Evolutionary conservation across 129 eudicot species (phyloP), one percentile per base, ranked within the genome.

Genomic region (Pseudognaphalium luteoalbum): DNA sequence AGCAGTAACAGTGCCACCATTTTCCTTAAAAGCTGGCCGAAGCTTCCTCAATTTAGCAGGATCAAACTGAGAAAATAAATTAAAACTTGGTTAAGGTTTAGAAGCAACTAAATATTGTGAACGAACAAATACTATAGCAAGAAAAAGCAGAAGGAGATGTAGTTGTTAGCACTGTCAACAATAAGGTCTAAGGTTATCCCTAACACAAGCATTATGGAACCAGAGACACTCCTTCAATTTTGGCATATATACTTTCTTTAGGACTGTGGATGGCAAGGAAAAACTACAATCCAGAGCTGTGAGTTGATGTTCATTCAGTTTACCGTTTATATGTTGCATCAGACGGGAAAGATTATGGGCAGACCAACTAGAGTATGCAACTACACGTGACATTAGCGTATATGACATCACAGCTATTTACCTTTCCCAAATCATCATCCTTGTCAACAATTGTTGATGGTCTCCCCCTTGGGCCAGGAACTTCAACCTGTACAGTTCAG

Each of bases 361-460:
- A 28, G 20, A 58, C 32, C 15, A 57, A 56, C 35, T 25, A 57
- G 74, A 76, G 41, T 41, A 54, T 42, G 28, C 33, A 63, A 60
- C 58, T 50, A 65, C 30, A 50, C 4, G 65, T 71, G 64, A 34
- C 35, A 71, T 54, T 51, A 41, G 41, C 69, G 52, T 63, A 68
- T 70, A 41, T 11, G 59, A 5, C 41, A 66, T 25, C 47, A 70
- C 56, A 72, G 21, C 47, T 50, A 9, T 64, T 86, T 72, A 92
- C 98, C 98, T 92, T 92, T 83, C 90, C 88, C 39, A 88, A 88
- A 77, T 95, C 96, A 68, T 93, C 98, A 80, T 93, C 98, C 72
- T 90, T 93, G 81, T 90, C 96, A 61, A 90, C 90, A 75, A 88
- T 71, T 4, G 89, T 90, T 62, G 96, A 85, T 65, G 98, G 95